Evolutionary conservation across 106 monocot species (phyloP).

Genomic region (Cymbidium sinense): DNA sequence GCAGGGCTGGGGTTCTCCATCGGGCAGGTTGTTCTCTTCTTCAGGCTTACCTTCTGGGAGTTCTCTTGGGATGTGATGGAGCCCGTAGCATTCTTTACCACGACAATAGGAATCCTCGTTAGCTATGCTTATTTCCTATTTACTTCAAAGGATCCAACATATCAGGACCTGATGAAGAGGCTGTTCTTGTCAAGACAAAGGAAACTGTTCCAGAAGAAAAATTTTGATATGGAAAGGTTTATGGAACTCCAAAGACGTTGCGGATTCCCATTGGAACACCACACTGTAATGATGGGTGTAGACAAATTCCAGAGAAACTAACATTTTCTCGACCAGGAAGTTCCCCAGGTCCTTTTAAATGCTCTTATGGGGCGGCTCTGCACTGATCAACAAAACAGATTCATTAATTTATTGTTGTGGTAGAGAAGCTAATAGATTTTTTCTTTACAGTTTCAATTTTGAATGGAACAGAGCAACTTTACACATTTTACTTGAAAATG

Average conservation of each 20-base stretch:
- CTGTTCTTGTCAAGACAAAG: slow-evolving; percentile 62
- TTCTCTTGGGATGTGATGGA: slow-evolving; percentile 99
- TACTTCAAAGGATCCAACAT: slow-evolving; percentile 89
- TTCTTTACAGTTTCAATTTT: background rate
- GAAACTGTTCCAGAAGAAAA: slow-evolving; percentile 53
- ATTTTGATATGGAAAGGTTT: slow-evolving; percentile 59
- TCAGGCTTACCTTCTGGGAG: slow-evolving; percentile 95
- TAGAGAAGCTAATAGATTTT: background rate
- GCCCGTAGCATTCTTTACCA: slow-evolving; percentile 79
- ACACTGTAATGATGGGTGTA: background rate
- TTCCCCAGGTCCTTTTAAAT: background rate
- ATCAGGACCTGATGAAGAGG: slow-evolving; percentile 86
- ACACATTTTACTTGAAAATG: too few relatives aligned
- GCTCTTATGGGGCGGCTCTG: background rate
- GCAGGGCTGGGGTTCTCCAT: slow-evolving; percentile 64
- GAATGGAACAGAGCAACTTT: too few relatives aligned
- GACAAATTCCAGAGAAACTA: background rate
- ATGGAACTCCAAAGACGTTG: slow-evolving; percentile 67
- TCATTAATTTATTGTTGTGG: background rate
- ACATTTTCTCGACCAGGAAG: background rate
- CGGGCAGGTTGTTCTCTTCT: slow-evolving; percentile 75
- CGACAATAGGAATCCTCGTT: slow-evolving; percentile 57
- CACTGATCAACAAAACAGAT: background rate
- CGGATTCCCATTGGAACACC: slow-evolving; percentile 44
- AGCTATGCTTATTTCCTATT: slow-evolving; percentile 86